phyloP scores from a whole-genome alignment of 805 yeast genomes.

The Cyberlindnera lachancei region DNA sequence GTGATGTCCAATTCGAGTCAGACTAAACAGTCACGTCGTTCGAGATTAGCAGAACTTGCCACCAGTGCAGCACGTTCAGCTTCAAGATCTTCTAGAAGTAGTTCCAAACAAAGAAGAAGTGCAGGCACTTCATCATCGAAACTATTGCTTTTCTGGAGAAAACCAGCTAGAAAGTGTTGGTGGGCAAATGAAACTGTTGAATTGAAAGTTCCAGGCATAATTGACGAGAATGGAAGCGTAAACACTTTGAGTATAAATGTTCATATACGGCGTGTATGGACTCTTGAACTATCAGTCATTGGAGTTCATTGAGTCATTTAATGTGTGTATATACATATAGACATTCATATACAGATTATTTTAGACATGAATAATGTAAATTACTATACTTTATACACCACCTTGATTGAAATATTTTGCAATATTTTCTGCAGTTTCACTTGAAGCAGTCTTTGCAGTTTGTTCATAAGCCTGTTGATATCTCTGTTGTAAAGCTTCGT shows the following conservation, averaged over 20 bases:
- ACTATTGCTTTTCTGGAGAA: constrained; percentile 86
- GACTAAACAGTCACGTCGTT: constrained; percentile 39
- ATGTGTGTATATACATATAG: too few species aligned
- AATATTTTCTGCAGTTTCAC: constrained; percentile 64
- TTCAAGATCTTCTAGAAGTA: constrained; percentile 26
- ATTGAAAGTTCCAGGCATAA: constrained; percentile 27
- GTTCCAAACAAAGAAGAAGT: constrained; percentile 31
- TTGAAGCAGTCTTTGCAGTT: constrained; percentile 53
- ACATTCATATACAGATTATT: too few species aligned
- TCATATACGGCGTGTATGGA: constrained; percentile 94
- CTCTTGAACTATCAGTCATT: constrained; percentile 82
- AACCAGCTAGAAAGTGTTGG: constrained; percentile 99
- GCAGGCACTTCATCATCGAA: constrained; percentile 44
- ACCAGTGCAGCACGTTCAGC: constrained; percentile 54
- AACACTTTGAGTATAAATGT: constrained; percentile 47
- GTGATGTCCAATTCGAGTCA: constrained; percentile 30
- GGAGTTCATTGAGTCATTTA: constrained; percentile 49
- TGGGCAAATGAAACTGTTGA: constrained; percentile 69
- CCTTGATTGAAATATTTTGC: constrained; percentile 52
- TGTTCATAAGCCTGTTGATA: constrained; percentile 68
- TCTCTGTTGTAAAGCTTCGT: constrained; percentile 49
- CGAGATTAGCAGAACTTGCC: constrained; percentile 49
- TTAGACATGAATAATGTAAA: neutral
- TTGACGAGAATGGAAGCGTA: constrained; percentile 23
- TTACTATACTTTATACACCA: neutral